A percentile compares a stretch with the other conserved stretches of the same genome.
phyloP scores from a whole-genome alignment of 139 green algal genomes.

The Coelastrella sp. region DNA sequence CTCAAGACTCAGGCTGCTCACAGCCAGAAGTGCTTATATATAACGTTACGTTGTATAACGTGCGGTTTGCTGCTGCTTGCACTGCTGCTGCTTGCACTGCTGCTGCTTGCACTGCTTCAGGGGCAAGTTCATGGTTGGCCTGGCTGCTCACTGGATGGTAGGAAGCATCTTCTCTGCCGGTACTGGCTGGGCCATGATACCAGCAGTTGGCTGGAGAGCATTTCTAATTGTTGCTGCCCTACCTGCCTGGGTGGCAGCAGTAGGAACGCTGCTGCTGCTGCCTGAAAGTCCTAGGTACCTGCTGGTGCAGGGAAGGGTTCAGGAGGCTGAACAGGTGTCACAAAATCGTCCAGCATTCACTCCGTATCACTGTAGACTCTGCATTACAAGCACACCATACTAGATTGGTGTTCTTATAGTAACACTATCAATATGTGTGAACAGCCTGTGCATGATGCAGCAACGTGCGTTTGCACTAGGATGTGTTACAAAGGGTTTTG shows the following conservation, averaged over 20 bases:
- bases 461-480: too few species aligned
- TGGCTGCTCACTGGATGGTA: conserved; percentile 66
- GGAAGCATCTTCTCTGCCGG: conserved; percentile 59
- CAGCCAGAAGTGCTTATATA: too few species aligned
- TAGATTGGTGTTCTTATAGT: too few species aligned
- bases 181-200: conserved; percentile 60
- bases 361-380: not conserved
- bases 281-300: conserved; percentile 62
- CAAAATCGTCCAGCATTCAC: not conserved
- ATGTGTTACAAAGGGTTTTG: too few species aligned
- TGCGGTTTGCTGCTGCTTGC: not conserved
- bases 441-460: too few species aligned
- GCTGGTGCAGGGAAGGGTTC: conserved; percentile 46
- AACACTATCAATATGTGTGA: too few species aligned
- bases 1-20: too few species aligned
- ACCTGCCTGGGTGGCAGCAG: conserved; percentile 43
- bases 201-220: conserved; percentile 49
- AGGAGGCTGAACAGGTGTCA: conserved; percentile 50
- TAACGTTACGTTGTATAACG: too few species aligned
- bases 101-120: not conserved
- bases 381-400: too few species aligned
- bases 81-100: too few species aligned
- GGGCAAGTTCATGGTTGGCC: conserved; percentile 56
- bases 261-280: conserved; percentile 30
- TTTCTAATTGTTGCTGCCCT: conserved; percentile 59